Conservation (phyloP, 2,329 filamentous ascomycete genomes). For the Clonostachys solani region DNA sequence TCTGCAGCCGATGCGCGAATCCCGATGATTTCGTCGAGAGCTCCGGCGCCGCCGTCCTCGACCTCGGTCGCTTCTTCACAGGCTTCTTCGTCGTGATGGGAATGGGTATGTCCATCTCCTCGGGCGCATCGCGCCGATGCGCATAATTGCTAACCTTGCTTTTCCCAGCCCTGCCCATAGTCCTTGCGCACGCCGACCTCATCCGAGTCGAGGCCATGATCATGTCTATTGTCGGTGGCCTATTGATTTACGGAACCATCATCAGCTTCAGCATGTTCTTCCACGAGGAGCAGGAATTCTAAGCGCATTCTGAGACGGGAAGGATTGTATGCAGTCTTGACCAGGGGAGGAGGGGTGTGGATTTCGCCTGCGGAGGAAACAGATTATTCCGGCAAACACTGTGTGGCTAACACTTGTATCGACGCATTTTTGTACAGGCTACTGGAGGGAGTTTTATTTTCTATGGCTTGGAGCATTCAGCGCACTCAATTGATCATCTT, state of each 20-base stretch:
- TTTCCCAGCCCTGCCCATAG: slow-evolving; percentile 71
- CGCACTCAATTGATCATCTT: too few species aligned
- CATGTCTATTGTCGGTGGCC: slow-evolving; percentile 90
- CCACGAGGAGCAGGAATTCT: slow-evolving; percentile 96
- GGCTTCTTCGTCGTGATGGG: slow-evolving; percentile 98
- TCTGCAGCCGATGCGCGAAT: slow-evolving; percentile 82
- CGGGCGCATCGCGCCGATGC: neutral
- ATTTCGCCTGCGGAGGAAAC: too few species aligned
- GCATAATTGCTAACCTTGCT: slow-evolving; percentile 7
- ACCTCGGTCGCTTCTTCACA: slow-evolving; percentile 90
- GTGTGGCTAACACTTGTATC: too few species aligned
- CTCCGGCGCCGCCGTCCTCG: slow-evolving; percentile 77
- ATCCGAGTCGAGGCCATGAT: slow-evolving; percentile 84
- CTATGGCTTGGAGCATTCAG: too few species aligned
- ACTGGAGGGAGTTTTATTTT: too few species aligned
- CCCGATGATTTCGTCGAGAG: slow-evolving; percentile 94
- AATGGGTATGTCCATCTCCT: slow-evolving; percentile 63
- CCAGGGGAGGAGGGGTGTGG: too few species aligned
- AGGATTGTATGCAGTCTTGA: neutral
- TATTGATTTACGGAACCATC: slow-evolving; percentile 96
- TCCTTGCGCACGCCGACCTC: slow-evolving; percentile 81
- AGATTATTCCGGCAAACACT: too few species aligned
- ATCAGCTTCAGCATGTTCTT: slow-evolving; percentile 99
- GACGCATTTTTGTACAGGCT: too few species aligned
- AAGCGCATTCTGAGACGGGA: slow-evolving; percentile 13